Evolutionary conservation across 169 alveolate genomes (phyloP).

Genomic region (Nephromyces sp.): DNA sequence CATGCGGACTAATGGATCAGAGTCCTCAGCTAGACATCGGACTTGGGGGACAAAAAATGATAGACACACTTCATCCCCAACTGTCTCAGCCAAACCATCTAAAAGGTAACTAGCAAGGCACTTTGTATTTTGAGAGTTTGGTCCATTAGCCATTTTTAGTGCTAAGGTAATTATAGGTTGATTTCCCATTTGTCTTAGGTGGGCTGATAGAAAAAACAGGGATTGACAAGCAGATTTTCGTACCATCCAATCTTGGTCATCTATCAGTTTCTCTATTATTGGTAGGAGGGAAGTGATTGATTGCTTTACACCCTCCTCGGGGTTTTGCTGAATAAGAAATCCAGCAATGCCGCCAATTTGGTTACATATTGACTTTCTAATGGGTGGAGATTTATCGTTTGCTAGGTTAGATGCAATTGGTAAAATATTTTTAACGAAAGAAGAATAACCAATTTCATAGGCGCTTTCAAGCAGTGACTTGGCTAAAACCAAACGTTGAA

Average conservation of each 20-base stretch:
- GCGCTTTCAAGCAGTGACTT: background rate
- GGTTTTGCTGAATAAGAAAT: background rate
- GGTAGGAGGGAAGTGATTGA: background rate
- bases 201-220: background rate
- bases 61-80: background rate
- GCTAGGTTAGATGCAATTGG: background rate
- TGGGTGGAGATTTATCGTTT: background rate
- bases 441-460: background rate
- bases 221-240: background rate
- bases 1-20: background rate
- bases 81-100: background rate
- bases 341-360: background rate
- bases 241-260: background rate
- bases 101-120: background rate
- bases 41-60: background rate
- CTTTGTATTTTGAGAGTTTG: background rate
- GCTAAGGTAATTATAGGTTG: background rate
- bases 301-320: background rate
- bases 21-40: background rate
- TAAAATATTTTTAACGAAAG: background rate
- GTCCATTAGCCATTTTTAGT: background rate
- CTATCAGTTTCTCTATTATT: background rate
- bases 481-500: too few species aligned
- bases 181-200: too few species aligned
- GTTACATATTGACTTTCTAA: background rate